Evolutionary conservation across 176 grass and related monocot species (phyloP).

Genomic region (bread wheat (Triticum aestivum)): IWGSC_CS_RefSeq_v2.1 NC_057801.1:199177796-199178295

Average conservation of each 20-base stretch:
- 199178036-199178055: neutral
- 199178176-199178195: neutral
- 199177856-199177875: neutral
- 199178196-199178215: neutral
- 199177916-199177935: neutral
- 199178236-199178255: neutral
- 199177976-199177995: neutral
- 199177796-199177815: neutral
- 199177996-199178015: neutral
- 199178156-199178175: neutral
- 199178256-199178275: neutral
- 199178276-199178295: neutral
- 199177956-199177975: neutral
- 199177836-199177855: constrained; percentile 1
- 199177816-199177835: neutral
- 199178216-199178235: neutral
- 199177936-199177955: neutral
- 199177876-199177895: neutral
- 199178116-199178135: neutral
- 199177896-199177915: too few relatives aligned
- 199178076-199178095: neutral
- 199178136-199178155: neutral
- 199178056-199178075: neutral
- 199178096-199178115: neutral
- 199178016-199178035: neutral